These are phyloP conservation scores for Immersiporthe knoxdaviesiana DNA, from an alignment of 2,329 filamentous ascomycete species.

Conservation along the genomic window DNA sequence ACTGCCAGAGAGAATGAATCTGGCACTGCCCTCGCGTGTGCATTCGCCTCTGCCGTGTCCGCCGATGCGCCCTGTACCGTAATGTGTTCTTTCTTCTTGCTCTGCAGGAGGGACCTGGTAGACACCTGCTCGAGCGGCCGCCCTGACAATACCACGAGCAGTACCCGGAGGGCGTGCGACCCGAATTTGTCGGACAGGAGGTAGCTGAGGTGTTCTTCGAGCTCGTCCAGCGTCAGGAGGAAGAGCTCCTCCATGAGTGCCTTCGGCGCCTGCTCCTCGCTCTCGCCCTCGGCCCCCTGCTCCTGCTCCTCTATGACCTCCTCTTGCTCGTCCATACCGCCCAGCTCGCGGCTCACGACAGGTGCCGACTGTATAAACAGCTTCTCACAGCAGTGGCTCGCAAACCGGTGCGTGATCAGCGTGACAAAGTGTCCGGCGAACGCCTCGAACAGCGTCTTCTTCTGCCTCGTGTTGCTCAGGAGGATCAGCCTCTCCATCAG, in stretches of 20 bases:
- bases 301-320: constrained; percentile 48
- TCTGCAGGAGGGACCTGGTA: constrained; percentile 77
- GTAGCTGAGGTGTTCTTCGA: constrained; percentile 82
- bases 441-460: constrained; percentile 83
- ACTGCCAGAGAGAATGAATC: constrained; percentile 76
- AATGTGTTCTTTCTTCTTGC: constrained; percentile 89
- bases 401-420: constrained; percentile 92
- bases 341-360: constrained; percentile 74
- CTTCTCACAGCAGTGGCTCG: constrained; percentile 95
- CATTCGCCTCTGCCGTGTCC: constrained; percentile 50
- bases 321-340: constrained; percentile 46
- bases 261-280: constrained; percentile 51
- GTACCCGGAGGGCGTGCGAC: constrained; percentile 85
- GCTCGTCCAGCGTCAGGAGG: constrained; percentile 79
- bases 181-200: constrained; percentile 87
- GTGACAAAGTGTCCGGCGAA: constrained; percentile 87
- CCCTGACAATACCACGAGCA: constrained; percentile 84
- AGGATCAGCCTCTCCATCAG: constrained; percentile 90
- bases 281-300: constrained; percentile 43
- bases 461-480: constrained; percentile 75
- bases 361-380: constrained; percentile 85
- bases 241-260: constrained; percentile 84
- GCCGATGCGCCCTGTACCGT: constrained; percentile 60
- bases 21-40: constrained; percentile 66
- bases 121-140: constrained; percentile 73